Conservation (phyloP, 371 early-diverging fungal genomes). For the Mortierella polycephala region DNA sequence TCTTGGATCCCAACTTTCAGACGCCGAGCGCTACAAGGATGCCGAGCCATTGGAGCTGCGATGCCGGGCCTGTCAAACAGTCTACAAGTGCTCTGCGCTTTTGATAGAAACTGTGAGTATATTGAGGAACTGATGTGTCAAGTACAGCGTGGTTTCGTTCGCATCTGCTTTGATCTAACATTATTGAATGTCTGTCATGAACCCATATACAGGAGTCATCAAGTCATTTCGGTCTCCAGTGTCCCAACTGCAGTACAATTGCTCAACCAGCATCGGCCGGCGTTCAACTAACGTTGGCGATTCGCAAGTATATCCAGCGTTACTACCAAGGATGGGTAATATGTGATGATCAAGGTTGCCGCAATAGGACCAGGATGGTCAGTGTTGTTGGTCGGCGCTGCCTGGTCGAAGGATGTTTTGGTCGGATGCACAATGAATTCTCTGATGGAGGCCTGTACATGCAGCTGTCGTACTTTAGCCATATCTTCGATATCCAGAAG, state of each 20-base stretch:
- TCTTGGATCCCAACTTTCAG: slow-evolving; percentile 84
- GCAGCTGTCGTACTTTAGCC: slow-evolving; percentile 72
- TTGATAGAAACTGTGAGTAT: slow-evolving; percentile 55
- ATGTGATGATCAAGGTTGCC: slow-evolving; percentile 84
- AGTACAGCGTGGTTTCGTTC: too few relatives aligned
- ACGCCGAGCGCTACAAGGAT: slow-evolving; percentile 85
- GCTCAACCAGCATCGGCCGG: slow-evolving; percentile 62
- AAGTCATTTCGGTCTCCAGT: slow-evolving; percentile 51
- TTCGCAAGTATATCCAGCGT: slow-evolving; percentile 71
- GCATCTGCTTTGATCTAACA: too few relatives aligned
- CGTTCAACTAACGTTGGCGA: slow-evolving; percentile 71
- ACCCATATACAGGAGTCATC: slow-evolving; percentile 11
- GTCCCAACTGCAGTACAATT: slow-evolving; percentile 68
- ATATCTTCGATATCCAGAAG: slow-evolving; percentile 64
- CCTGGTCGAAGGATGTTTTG: slow-evolving; percentile 72
- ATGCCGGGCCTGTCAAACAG: slow-evolving; percentile 76
- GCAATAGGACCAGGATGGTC: slow-evolving; percentile 68
- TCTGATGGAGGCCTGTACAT: slow-evolving; percentile 69
- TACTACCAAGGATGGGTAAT: slow-evolving; percentile 80
- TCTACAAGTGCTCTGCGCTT: slow-evolving; percentile 67
- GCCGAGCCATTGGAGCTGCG: slow-evolving; percentile 66
- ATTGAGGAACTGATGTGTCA: too few relatives aligned
- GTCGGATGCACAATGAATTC: slow-evolving; percentile 73
- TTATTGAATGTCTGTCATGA: too few relatives aligned
- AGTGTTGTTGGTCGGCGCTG: slow-evolving; percentile 84